phyloP scores from a whole-genome alignment of 106 monocot species.

The Xerophyta viscosa region DNA sequence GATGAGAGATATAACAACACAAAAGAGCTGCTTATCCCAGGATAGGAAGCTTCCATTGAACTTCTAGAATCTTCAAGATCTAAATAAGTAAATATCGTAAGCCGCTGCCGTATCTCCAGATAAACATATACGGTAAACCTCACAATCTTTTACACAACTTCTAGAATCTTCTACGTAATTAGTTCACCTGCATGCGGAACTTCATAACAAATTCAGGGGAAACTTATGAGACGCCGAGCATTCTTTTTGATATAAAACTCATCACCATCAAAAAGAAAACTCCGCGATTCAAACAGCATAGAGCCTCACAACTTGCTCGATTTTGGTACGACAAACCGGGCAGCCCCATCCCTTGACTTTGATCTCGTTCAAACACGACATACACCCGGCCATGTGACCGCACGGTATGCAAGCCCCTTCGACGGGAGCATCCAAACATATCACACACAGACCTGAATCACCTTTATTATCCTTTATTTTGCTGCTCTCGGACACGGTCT shows the following conservation, averaged over 20 bases:
- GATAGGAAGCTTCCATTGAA: no score
- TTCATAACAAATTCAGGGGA: no score
- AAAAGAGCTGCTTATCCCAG: no score
- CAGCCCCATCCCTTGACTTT: conserved; percentile 71
- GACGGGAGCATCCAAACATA: conserved; percentile 69
- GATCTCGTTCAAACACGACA: conserved; percentile 78
- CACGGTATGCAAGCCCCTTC: conserved; percentile 90
- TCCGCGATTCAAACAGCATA: conserved; percentile 51
- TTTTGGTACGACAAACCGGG: conserved; percentile 79
- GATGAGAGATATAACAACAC: no score
- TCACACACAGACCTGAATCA: conserved; percentile 41
- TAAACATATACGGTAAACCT: no score
- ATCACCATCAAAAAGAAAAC: not conserved
- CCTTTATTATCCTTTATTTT: not conserved
- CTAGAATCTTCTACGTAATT: no score
- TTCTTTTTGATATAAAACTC: not conserved
- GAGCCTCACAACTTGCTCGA: conserved; percentile 64
- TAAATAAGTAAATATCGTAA: no score
- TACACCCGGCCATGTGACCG: conserved; percentile 93
- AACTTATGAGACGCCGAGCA: no score
- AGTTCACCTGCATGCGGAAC: no score
- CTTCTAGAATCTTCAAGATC: no score
- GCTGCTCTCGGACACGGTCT: not conserved
- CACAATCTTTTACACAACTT: no score
- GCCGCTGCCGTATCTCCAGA: no score